These are phyloP conservation scores for Apiospora phragmitis DNA, from an alignment of 2,329 filamentous ascomycete species.

Conservation along the genomic window DNA sequence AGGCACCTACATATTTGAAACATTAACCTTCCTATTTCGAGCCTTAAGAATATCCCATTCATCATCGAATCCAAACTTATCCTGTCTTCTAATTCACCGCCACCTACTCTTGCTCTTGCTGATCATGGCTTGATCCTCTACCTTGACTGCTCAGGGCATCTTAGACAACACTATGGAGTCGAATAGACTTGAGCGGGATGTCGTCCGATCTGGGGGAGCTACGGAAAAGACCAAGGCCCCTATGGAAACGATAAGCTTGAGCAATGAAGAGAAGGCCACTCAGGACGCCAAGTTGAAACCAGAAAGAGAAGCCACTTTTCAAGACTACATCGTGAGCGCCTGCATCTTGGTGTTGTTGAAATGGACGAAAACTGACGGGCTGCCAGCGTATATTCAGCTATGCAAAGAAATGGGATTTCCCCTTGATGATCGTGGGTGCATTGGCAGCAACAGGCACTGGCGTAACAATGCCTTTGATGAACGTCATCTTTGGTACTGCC, in stretches of 20 bases:
- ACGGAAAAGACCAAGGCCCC: not conserved
- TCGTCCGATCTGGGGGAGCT: not conserved
- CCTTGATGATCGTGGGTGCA: constrained; percentile 47
- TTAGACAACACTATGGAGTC: not conserved
- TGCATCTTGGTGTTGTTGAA: not conserved
- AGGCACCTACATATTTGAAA: not conserved
- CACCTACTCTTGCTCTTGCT: not conserved
- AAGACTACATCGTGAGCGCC: constrained; percentile 43
- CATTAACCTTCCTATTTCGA: not conserved
- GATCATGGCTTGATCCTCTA: not conserved
- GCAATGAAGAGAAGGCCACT: constrained; percentile 28
- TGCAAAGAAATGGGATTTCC: constrained; percentile 52
- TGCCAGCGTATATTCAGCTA: constrained; percentile 52
- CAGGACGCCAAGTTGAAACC: constrained; percentile 39
- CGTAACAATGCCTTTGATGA: constrained; percentile 56
- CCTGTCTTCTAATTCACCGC: not conserved
- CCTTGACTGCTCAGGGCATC: not conserved
- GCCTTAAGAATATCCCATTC: not conserved
- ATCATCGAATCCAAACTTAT: not conserved
- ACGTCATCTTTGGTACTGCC: constrained; percentile 55
- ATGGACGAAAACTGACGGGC: constrained; percentile 16
- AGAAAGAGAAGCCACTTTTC: constrained; percentile 45
- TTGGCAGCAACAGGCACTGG: constrained; percentile 54
- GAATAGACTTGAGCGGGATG: not conserved
- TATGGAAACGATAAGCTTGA: not conserved